Evolutionary conservation across 768 basidiomycete species (phyloP), one percentile per base, ranked within the genome.

Genomic region (Leccinum olivaceopallidum): DNA sequence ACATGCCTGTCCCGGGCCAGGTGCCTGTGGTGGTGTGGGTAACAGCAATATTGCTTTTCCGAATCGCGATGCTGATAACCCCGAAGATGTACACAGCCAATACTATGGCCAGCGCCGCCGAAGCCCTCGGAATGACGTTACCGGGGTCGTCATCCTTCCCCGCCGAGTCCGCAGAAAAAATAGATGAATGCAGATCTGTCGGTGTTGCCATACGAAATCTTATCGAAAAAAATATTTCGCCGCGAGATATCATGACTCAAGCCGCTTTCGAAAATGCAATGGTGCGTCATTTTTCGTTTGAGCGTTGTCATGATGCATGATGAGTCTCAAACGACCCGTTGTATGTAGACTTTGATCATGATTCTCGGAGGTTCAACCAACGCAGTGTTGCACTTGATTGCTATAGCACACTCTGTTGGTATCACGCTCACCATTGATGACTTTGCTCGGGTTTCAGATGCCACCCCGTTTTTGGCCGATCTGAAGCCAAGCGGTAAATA

Each of bases 241-340:
- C 97, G 4, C 80, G 91, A 54, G 90, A 98, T 68, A 98, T 99
- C 76, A 98, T 98, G 96, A 98, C 95, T 18, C 85, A 89, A 10
- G 84, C 89, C 20, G 95, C 97, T 10, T 98, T 98, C 68, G 97
- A 98, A 78, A 98, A 98, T 75, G 96, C 97, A 5, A 95, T 98
- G 85, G 96, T 93, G 75, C 53, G 71, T 60, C 56, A 51, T 55
- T 30, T 49, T 48, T 52, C 16, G 58, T 55, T 56, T 9, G n/a
- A 47, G 14, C 24, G 57, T 67, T 42, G 60, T 49, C 55, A 55
- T 26, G 64, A 59, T 36, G 51, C 42, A 37, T 54, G 32, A 53
- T 53, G 32, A 59, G 54, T 26, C 44, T 53, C 24, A 52, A 65
- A 26, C 26, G 51, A 58, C 61, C 36, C 37, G 18, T 57, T 59